A percentile compares a stretch with the other conserved stretches of the same genome.
These are phyloP conservation scores for Gymnopilus junonius DNA, from an alignment of 768 basidiomycete genomes.

Conservation along the genomic window DNA sequence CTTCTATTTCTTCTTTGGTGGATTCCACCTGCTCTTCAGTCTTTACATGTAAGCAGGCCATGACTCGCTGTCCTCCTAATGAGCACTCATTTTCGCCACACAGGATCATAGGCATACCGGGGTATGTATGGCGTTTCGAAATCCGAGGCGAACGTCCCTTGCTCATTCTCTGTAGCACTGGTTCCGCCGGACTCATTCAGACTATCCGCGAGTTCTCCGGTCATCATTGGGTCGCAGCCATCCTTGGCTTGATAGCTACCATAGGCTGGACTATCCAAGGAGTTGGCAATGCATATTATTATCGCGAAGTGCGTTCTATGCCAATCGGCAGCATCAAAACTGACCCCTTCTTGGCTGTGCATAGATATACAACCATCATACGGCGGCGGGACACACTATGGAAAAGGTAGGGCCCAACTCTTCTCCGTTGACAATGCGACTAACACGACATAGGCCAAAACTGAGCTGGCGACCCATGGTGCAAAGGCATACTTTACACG, in stretches of 20 bases:
- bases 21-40: slow-evolving; percentile 93
- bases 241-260: slow-evolving; percentile 81
- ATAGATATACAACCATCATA: slow-evolving; percentile 51
- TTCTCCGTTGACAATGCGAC: background rate
- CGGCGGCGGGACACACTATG: slow-evolving; percentile 84
- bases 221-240: slow-evolving; percentile 76
- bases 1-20: slow-evolving; percentile 95
- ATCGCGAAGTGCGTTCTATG: slow-evolving; percentile 59
- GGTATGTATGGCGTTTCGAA: slow-evolving; percentile 44
- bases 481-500: slow-evolving; percentile 89
- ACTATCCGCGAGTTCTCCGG: slow-evolving; percentile 81
- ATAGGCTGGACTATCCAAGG: slow-evolving; percentile 90
- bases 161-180: slow-evolving; percentile 60
- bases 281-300: slow-evolving; percentile 79
- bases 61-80: slow-evolving; percentile 27
- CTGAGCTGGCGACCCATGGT: slow-evolving; percentile 82
- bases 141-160: slow-evolving; percentile 38
- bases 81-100: slow-evolving; percentile 33
- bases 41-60: slow-evolving; percentile 77
- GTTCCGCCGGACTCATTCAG: slow-evolving; percentile 94
- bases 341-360: slow-evolving; percentile 11
- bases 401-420: slow-evolving; percentile 63
- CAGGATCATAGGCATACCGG: slow-evolving; percentile 94
- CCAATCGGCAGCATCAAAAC: slow-evolving; percentile 6
- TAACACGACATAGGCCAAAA: slow-evolving; percentile 63